Base-by-base conservation (phyloP, 1,284 basidiomycete genomes). In the Cutaneotrichosporon sp. region DNA sequence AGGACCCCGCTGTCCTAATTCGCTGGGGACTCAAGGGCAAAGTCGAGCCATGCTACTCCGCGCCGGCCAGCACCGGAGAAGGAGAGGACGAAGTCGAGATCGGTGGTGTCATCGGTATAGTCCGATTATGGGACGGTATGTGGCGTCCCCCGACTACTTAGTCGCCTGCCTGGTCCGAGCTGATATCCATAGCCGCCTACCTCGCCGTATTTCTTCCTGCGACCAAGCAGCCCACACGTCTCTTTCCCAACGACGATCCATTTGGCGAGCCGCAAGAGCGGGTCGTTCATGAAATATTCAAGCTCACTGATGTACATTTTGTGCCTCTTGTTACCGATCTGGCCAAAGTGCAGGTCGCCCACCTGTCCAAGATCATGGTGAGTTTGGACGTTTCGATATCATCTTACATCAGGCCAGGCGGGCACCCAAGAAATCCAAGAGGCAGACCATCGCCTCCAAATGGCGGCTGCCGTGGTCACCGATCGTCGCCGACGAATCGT, bases 71-170 rank as follows among this genome's bases (percentile, higher is more conserved):
- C 5, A 39, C 17, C 7, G 39, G 42, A 11, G 46, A 27, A 9
- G 55, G 61, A 12, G 55, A 51, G 12, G 59, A 57, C 5, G 57
- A 56, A 17, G 61, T 75, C 16, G 62, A 67, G 41, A 52, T 76
- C 9, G 71, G 70, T 7, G 73, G 75, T 6, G 55, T 76, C 2
- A 49, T 75, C 1, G 75, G 75, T 4, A 59, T 75, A 14, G 67
- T 71, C 2, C 49, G 72, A 22, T 51, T 76, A 20, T 76, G 75
- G 75, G 72, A 74, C 43, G 60, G 71, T 72, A 51, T 54, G 70
- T 63, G 12, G 16, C 7, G 7, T n/a, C 14, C 6, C 5, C 20
- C 27, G n/a, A n/a, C n/a, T n/a, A n/a, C n/a, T n/a, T n/a, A n/a
- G n/a, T n/a, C n/a, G n/a, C n/a, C n/a, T n/a, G n/a, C n/a, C n/a